These are phyloP conservation scores for Oryza punctata DNA, from an alignment of 176 grass and related monocot species.

Conservation along the genomic window DNA sequence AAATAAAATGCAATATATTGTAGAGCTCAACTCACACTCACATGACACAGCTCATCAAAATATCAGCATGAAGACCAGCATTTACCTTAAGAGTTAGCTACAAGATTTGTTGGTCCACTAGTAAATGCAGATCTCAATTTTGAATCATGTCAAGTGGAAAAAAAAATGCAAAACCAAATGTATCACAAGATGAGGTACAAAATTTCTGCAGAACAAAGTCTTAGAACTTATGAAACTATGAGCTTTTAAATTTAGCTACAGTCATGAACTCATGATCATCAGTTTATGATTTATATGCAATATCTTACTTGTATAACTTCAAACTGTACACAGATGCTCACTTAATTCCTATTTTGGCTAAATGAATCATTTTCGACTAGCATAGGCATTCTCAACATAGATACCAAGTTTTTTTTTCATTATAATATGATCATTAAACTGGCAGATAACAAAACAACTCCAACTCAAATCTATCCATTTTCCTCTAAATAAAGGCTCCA, in stretches of 20 bases:
- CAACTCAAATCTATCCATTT: not conserved
- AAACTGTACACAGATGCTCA: not conserved
- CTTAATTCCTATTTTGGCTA: slow-evolving; percentile 1
- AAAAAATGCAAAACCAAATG: slow-evolving; percentile 1
- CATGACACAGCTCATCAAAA: slow-evolving; percentile 10
- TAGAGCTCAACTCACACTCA: not conserved
- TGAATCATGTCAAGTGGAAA: slow-evolving; percentile 7
- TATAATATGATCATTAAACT: not conserved
- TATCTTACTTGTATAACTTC: not conserved
- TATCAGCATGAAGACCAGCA: not conserved
- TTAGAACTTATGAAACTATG: not conserved
- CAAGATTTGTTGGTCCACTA: not conserved
- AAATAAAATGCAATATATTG: slow-evolving; percentile 26
- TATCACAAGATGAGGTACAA: not conserved
- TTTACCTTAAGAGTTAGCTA: slow-evolving; percentile 5
- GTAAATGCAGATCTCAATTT: not conserved
- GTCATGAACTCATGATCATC: not conserved
- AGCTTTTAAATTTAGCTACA: not conserved
- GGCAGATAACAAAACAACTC: not conserved
- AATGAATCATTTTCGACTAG: not conserved
- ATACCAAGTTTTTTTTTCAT: not conserved
- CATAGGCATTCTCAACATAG: slow-evolving; percentile 9
- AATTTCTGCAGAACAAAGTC: not conserved
- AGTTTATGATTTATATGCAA: not conserved
- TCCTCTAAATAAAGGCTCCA: not conserved